These are phyloP conservation scores for Triticum dicoccoides DNA, from an alignment of 176 grass and related monocot genomes.

Conservation along the genomic window DNA sequence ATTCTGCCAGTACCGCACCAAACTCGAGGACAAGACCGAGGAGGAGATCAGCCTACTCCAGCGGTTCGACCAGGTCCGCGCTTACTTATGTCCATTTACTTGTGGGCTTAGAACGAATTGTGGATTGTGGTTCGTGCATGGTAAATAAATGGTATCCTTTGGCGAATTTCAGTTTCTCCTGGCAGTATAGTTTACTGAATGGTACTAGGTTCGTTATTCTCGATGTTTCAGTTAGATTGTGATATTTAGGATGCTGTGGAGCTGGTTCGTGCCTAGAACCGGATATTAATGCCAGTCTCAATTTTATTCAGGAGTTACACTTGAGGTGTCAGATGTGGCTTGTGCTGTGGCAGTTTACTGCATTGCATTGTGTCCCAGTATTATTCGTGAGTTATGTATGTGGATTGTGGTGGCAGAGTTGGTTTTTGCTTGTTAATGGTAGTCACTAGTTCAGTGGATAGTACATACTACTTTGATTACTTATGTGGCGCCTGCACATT, in stretches of 20 bases:
- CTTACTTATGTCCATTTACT: not conserved
- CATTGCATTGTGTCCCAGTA: not conserved
- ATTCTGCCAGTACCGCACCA: conserved; percentile 81
- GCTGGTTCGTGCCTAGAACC: not conserved
- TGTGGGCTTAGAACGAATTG: not conserved
- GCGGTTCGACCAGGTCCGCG: conserved; percentile 64
- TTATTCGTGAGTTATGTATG: not conserved
- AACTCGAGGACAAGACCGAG: conserved; percentile 68
- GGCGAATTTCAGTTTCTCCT: not conserved
- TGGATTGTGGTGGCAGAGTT: not conserved
- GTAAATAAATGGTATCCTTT: not conserved
- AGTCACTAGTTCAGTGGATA: not conserved
- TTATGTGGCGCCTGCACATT: not conserved
- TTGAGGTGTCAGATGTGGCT: not conserved
- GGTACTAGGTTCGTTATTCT: not conserved
- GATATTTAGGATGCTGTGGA: not conserved
- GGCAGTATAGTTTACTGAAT: not conserved
- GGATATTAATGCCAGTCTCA: not conserved
- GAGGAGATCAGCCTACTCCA: conserved; percentile 73
- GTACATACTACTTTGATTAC: not conserved
- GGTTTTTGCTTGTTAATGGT: not conserved
- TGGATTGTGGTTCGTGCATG: not conserved
- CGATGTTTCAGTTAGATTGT: not conserved
- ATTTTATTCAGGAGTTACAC: not conserved
- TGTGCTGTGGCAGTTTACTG: conserved; percentile 1